A percentile compares a stretch with the other conserved stretches of the same genome.
These are phyloP conservation scores for Daldinia loculata DNA, from an alignment of 495 filamentous ascomycete genomes.

Conservation along the genomic window DNA sequence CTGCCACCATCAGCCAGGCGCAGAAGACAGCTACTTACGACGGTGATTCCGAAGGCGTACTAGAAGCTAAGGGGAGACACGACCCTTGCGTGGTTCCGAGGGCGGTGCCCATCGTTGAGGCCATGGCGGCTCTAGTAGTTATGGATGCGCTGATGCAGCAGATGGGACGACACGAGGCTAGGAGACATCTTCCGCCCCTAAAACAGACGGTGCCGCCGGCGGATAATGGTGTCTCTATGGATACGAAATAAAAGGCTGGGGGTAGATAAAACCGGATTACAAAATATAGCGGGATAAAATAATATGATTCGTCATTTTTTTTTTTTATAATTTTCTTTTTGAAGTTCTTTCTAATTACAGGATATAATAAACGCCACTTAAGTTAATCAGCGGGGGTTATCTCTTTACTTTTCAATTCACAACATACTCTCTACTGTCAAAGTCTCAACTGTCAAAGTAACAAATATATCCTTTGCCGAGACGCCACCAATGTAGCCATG, in stretches of 20 bases:
- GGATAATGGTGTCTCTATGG: constrained; percentile 35
- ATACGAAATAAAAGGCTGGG: constrained; percentile 13
- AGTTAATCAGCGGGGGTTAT: too few species aligned
- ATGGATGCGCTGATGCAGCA: constrained; percentile 94
- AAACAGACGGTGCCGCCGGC: constrained; percentile 34
- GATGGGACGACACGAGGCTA: constrained; percentile 70
- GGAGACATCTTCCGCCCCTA: constrained; percentile 49
- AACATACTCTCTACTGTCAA: too few species aligned
- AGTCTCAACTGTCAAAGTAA: too few species aligned
- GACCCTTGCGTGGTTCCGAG: constrained; percentile 96
- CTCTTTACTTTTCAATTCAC: too few species aligned
- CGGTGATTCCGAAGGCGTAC: constrained; percentile 70
- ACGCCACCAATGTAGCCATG: too few species aligned
- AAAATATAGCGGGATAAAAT: neutral
- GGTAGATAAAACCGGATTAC: neutral
- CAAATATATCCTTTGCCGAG: too few species aligned
- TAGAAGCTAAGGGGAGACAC: constrained; percentile 95
- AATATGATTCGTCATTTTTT: neutral
- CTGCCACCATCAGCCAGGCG: constrained; percentile 93
- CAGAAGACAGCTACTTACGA: constrained; percentile 87
- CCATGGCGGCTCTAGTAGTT: constrained; percentile 90
- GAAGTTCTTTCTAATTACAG: too few species aligned
- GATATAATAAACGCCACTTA: too few species aligned
- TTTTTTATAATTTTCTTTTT: too few species aligned
- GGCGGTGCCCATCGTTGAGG: constrained; percentile 94